Evolutionary conservation across 768 basidiomycete species (phyloP), one percentile per base, ranked within the genome.

Genomic region (Infundibulicybe gibba): DNA sequence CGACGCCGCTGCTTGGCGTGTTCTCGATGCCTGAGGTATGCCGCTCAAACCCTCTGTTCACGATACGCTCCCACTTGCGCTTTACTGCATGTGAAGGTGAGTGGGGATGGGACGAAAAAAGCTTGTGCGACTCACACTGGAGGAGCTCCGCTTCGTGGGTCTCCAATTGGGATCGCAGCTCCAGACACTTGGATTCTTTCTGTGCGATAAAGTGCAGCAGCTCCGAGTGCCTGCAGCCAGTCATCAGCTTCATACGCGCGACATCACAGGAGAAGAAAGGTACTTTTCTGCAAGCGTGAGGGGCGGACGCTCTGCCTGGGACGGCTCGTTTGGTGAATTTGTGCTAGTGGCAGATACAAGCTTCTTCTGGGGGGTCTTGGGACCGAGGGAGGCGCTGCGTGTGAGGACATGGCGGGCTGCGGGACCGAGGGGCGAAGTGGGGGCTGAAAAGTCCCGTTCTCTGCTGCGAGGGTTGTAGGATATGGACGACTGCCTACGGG

Each of bases 141-240:
- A 76, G 60, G 2, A 92, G 72, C 57, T 91, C 90, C 2, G 74
- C 74, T 65, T 93, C 90, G 53, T 91, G 87, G 12, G 66, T 58
- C 6, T 75, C 74, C 2, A 93, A 79, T 53, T 89, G 87, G 4
- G 84, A 79, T 14, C 88, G 81, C 38, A 92, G 71, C 48, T 93
- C 90, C 34, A 92, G 76, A 54, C 87, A 90, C 61, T 82, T 86
- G 0, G 86, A 79, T 61, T 92, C 90, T 53, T 92, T 91, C 64
- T 90, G 88, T 0, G 90, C 90, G 43, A 93, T 93, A 49, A 85
- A 85, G 25, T 78, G 85, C n/a, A 92, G 68, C 2, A 93, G 67
- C 45, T 91, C 89, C 5, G 84, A 80, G 55, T 93, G 87, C 57
- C 90, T 92, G 51, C 19, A 25, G 33, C 25, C n/a, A 49, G 6